Percentiles rank a stretch among this genome's conserved stretches.
phyloP scores from a whole-genome alignment of 768 basidiomycete genomes.

The Leucosporidium yakuticum region DNA sequence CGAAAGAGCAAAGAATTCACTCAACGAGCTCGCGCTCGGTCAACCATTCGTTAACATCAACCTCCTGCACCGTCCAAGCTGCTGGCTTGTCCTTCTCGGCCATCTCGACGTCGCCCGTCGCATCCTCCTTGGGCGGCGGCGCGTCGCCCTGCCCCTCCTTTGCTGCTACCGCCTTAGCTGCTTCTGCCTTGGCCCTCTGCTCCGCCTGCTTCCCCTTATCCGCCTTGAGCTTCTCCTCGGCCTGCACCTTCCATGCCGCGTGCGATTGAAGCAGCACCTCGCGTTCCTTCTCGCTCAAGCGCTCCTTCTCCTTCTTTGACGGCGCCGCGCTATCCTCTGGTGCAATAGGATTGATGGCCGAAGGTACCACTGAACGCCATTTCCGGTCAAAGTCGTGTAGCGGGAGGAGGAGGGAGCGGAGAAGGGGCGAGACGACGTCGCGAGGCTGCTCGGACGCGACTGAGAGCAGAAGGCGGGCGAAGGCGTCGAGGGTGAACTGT shows the following conservation, averaged over 20 bases:
- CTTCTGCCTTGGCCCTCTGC: conserved; percentile 8
- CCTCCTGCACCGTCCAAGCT: conserved; percentile 10
- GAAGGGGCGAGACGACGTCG: background rate
- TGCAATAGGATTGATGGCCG: background rate
- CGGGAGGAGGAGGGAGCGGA: conserved; percentile 12
- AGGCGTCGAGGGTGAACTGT: conserved; percentile 22
- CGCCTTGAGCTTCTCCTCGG: conserved; percentile 2
- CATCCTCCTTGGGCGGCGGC: background rate
- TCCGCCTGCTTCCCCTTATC: conserved; percentile 9
- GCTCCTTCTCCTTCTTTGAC: background rate
- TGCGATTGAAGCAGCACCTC: background rate
- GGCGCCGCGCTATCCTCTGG: background rate
- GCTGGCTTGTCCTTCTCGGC: background rate
- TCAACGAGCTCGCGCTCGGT: background rate
- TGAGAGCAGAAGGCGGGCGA: conserved; percentile 25
- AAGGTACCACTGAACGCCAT: background rate
- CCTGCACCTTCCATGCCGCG: conserved; percentile 8
- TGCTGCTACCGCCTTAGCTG: background rate
- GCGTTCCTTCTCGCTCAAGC: background rate
- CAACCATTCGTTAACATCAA: conserved; percentile 16
- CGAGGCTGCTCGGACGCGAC: background rate
- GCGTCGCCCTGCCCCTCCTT: background rate
- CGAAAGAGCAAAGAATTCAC: background rate
- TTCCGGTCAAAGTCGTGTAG: conserved; percentile 25
- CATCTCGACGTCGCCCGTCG: background rate